These are phyloP conservation scores for Gentiana macrophylla DNA, from an alignment of 257 asterid species.

Conservation along the genomic window DNA sequence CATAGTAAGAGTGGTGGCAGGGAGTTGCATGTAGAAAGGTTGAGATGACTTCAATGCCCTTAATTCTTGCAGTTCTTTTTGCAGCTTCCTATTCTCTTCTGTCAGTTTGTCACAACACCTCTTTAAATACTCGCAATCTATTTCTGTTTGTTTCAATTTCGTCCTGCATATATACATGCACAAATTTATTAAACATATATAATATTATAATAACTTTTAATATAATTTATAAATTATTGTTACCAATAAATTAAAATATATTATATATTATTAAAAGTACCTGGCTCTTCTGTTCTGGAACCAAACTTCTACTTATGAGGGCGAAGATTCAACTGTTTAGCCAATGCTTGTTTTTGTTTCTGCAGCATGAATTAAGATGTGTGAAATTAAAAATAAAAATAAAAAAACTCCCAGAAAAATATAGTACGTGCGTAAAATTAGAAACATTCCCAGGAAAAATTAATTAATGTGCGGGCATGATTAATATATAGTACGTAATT, in stretches of 20 bases:
- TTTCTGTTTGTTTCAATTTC: constrained; percentile 92
- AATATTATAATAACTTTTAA: too few relatives aligned
- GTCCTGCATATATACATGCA: constrained; percentile 34
- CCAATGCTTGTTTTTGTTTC: constrained; percentile 75
- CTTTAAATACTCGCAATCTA: constrained; percentile 87
- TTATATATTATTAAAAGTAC: constrained; percentile 14
- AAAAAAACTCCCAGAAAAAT: neutral
- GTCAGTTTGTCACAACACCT: constrained; percentile 77
- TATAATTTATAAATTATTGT: too few relatives aligned
- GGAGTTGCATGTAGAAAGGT: constrained; percentile 84
- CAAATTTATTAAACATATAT: neutral
- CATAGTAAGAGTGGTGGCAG: constrained; percentile 88
- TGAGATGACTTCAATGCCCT: constrained; percentile 71
- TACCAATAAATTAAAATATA: too few relatives aligned
- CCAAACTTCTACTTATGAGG: constrained; percentile 99
- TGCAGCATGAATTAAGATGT: constrained; percentile 17
- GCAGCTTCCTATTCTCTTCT: constrained; percentile 76
- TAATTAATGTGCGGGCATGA: too few relatives aligned
- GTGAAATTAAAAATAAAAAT: neutral
- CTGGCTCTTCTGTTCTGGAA: constrained; percentile 94
- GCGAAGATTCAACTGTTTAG: constrained; percentile 77
- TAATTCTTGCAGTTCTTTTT: constrained; percentile 76
- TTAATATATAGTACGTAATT: too few relatives aligned
- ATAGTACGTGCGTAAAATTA: too few relatives aligned
- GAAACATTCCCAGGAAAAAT: too few relatives aligned